Evolutionary conservation across 2,329 filamentous ascomycete species (phyloP).

Genomic region (Sordariomycetes sp.): DNA sequence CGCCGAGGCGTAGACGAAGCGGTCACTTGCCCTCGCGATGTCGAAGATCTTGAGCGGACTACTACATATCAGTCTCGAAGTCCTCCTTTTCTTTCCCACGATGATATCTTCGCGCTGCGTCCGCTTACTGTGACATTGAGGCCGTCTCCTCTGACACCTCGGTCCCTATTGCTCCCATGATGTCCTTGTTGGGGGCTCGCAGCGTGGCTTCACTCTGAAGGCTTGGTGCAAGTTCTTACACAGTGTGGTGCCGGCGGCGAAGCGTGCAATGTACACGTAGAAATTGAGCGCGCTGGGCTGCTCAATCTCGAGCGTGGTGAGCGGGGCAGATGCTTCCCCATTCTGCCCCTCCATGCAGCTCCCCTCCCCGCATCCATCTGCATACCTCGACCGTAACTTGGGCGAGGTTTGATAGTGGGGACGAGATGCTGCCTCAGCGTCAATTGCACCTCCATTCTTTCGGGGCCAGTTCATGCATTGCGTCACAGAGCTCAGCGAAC

Average conservation of each 20-base stretch:
- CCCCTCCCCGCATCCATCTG: not conserved
- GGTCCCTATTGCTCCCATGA: not conserved
- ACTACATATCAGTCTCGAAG: not conserved
- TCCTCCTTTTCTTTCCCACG: not conserved
- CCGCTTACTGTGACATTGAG: not conserved
- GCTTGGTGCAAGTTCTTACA: not conserved
- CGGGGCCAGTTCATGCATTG: not conserved
- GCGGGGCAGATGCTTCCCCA: not conserved
- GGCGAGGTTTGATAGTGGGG: not conserved
- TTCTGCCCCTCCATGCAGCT: not conserved
- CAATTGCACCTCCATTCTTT: not conserved
- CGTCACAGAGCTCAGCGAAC: not conserved
- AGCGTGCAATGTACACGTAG: not conserved
- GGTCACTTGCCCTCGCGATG: slow-evolving; percentile 32
- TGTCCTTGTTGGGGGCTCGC: not conserved
- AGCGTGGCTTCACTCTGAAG: not conserved
- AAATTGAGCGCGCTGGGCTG: too few relatives aligned
- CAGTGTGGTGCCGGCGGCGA: not conserved
- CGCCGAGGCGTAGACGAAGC: slow-evolving; percentile 44
- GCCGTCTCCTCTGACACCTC: not conserved
- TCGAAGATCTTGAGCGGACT: slow-evolving; percentile 49
- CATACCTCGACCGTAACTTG: not conserved
- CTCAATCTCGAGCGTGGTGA: not conserved
- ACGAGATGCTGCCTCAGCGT: not conserved
- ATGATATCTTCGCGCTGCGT: not conserved